Evolutionary conservation across 257 asterid genomes (phyloP).

Genomic region (Solanum bukasovii): DNA sequence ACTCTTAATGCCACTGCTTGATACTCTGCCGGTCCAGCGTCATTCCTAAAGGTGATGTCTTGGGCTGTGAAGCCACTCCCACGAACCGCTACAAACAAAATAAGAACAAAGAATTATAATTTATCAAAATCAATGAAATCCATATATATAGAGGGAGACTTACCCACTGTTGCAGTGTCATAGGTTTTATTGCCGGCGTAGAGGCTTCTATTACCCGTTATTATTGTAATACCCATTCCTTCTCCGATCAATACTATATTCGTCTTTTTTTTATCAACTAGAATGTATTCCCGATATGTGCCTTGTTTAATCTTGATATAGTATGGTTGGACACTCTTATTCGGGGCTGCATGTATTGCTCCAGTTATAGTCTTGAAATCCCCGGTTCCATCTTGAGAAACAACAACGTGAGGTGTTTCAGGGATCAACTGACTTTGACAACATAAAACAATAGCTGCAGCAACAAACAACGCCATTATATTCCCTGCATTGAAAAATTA

Average conservation of each 20-base stretch:
- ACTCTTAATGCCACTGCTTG: background rate
- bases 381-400: background rate
- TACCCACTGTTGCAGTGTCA: background rate
- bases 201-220: background rate
- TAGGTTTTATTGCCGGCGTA: background rate
- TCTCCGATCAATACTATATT: background rate
- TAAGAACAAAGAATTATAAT: background rate
- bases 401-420: no score
- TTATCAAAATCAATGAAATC: background rate
- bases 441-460: no score
- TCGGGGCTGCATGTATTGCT: background rate
- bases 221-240: background rate
- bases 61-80: background rate
- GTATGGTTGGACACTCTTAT: background rate
- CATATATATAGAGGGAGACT: background rate
- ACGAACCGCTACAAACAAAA: background rate
- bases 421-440: no score
- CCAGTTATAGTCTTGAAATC: background rate
- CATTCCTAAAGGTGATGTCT: conserved; percentile 5
- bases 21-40: background rate
- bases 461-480: no score
- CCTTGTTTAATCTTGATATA: background rate
- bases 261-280: background rate
- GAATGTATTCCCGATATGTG: background rate
- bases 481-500: no score